Conservation (phyloP, 495 filamentous ascomycete genomes). For the Pyrenula aspistea region DNA sequence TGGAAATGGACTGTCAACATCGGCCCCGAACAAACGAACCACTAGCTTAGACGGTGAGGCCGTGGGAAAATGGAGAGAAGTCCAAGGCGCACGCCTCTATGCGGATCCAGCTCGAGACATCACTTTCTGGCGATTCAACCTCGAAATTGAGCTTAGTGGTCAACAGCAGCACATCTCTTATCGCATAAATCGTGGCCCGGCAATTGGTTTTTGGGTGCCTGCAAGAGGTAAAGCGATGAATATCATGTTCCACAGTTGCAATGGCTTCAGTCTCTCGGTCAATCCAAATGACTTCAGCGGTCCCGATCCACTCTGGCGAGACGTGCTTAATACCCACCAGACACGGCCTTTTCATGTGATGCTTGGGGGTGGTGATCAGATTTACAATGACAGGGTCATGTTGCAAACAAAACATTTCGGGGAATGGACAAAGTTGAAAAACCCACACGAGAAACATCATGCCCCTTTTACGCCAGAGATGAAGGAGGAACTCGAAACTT, state of each 20-base stretch:
- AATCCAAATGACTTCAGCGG: conserved; percentile 71
- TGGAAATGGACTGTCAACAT: conserved; percentile 22
- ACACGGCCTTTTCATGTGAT: conserved; percentile 93
- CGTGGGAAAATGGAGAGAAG: conserved; percentile 60
- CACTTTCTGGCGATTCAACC: conserved; percentile 93
- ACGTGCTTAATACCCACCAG: conserved; percentile 88
- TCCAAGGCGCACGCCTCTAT: conserved; percentile 72
- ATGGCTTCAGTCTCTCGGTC: conserved; percentile 79
- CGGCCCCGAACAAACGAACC: conserved; percentile 27
- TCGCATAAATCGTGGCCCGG: conserved; percentile 83
- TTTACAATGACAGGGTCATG: conserved; percentile 83
- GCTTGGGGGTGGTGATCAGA: conserved; percentile 94
- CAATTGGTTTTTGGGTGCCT: conserved; percentile 90
- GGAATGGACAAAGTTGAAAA: conserved; percentile 75
- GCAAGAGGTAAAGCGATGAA: conserved; percentile 83
- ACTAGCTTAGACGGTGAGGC: conserved; percentile 56
- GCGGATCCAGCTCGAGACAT: conserved; percentile 72
- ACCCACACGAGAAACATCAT: conserved; percentile 63
- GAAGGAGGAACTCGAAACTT: conserved; percentile 72
- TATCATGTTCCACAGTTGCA: conserved; percentile 96
- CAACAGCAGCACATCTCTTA: conserved; percentile 81
- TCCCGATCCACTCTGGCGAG: conserved; percentile 92
- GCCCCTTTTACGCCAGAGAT: conserved; percentile 62
- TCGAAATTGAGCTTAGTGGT: conserved; percentile 75
- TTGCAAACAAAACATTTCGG: conserved; percentile 60